Percentiles rank a stretch among this genome's conserved stretches.
phyloP scores from a whole-genome alignment of 495 filamentous ascomycete species.

The Lindgomyces ingoldianus region DNA sequence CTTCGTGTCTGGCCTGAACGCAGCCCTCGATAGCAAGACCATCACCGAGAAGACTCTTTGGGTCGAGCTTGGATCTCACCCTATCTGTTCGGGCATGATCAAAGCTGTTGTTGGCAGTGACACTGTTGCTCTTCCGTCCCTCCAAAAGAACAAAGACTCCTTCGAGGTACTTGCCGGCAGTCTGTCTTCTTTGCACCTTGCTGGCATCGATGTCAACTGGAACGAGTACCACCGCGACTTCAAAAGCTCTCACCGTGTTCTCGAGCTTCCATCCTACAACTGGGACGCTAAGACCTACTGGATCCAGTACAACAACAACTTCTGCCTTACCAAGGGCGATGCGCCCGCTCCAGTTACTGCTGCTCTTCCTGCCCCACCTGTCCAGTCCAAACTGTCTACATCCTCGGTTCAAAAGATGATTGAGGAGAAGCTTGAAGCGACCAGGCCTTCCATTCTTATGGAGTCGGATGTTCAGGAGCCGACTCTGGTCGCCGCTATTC shows the following conservation, averaged over 20 bases:
- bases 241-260: constrained; percentile 56
- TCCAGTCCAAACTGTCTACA: constrained; percentile 40
- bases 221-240: constrained; percentile 79
- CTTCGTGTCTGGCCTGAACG: constrained; percentile 64
- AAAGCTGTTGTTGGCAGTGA: constrained; percentile 56
- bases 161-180: constrained; percentile 67
- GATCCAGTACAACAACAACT: constrained; percentile 70
- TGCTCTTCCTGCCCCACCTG: constrained; percentile 25
- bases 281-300: constrained; percentile 84
- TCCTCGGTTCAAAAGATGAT: constrained; percentile 48
- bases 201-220: constrained; percentile 71
- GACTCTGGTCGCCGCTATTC: constrained; percentile 60
- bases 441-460: constrained; percentile 58
- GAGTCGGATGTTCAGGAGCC: constrained; percentile 67
- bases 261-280: constrained; percentile 71
- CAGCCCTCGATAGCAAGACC: constrained; percentile 47
- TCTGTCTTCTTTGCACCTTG: constrained; percentile 61
- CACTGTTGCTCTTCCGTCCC: not conserved
- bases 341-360: constrained; percentile 26
- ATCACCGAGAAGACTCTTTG: constrained; percentile 30
- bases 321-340: constrained; percentile 53
- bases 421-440: constrained; percentile 54
- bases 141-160: constrained; percentile 56
- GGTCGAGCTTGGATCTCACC: constrained; percentile 43
- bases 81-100: constrained; percentile 37